phyloP scores from a whole-genome alignment of 2,329 filamentous ascomycete genomes.

The Ophiosphaerella narmari region DNA sequence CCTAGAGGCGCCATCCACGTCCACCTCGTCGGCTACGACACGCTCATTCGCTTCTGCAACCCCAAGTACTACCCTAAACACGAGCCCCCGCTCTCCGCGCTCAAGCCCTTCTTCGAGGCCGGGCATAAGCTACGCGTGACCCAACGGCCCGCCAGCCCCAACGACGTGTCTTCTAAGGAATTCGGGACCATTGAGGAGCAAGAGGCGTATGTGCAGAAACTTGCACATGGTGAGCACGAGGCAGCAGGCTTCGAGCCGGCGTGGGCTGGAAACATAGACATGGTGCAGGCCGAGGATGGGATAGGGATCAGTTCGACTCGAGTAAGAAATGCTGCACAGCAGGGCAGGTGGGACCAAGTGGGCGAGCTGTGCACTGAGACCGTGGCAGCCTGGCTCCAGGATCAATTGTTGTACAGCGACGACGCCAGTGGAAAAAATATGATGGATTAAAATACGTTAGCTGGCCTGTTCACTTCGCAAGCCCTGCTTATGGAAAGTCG shows the following conservation, averaged over 20 bases:
- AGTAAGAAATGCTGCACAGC: constrained; percentile 62
- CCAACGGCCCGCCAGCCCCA: constrained; percentile 56
- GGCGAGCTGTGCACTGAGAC: constrained; percentile 59
- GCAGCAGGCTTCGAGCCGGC: constrained; percentile 58
- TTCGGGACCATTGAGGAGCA: constrained; percentile 65
- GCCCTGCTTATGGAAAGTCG: too few relatives aligned
- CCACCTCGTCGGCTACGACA: constrained; percentile 77
- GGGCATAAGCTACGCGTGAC: constrained; percentile 67
- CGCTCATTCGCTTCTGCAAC: constrained; percentile 71
- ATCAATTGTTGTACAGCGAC: constrained; percentile 60
- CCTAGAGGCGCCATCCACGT: constrained; percentile 57
- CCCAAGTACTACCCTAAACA: constrained; percentile 69
- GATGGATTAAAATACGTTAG: constrained; percentile 30
- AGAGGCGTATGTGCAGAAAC: constrained; percentile 56
- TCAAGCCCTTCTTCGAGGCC: constrained; percentile 66
- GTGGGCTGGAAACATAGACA: constrained; percentile 66
- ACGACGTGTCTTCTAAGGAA: constrained; percentile 51
- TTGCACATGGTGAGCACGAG: constrained; percentile 56
- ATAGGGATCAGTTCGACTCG: constrained; percentile 63
- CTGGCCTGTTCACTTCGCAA: too few relatives aligned
- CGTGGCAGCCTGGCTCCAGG: constrained; percentile 63
- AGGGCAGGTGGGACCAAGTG: constrained; percentile 55
- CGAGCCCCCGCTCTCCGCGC: constrained; percentile 55
- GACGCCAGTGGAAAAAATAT: constrained; percentile 43
- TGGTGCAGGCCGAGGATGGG: constrained; percentile 59